These are phyloP conservation scores for Fusarium pseudoanthophilum DNA, from an alignment of 2,329 filamentous ascomycete genomes.

Conservation along the genomic window DNA sequence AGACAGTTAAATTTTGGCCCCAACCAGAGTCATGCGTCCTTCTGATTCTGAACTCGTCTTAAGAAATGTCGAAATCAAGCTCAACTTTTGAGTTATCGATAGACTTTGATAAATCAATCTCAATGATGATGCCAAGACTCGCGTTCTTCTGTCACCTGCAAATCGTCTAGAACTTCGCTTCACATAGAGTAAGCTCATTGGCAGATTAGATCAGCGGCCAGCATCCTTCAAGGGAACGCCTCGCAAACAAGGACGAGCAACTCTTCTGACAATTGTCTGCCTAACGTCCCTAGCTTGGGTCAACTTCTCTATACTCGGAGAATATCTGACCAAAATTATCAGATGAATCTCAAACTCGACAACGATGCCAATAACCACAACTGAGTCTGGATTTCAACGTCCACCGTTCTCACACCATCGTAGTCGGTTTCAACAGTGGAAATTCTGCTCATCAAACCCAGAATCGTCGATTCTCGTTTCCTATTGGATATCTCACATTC, in stretches of 20 bases:
- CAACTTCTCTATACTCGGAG: not conserved
- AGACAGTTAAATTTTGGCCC: conserved; percentile 13
- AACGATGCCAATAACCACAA: conserved; percentile 15
- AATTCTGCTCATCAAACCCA: conserved; percentile 4
- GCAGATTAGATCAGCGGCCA: conserved; percentile 1
- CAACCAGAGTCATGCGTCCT: not conserved
- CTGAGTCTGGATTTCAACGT: conserved; percentile 15
- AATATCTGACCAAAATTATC: not conserved
- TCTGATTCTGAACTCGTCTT: not conserved
- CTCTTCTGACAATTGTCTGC: not conserved
- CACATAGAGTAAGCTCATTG: not conserved
- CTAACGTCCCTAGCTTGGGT: too few relatives aligned
- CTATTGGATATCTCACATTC: conserved; percentile 27
- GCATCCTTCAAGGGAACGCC: not conserved
- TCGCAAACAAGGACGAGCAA: not conserved
- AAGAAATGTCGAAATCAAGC: not conserved
- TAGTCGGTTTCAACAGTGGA: conserved; percentile 5
- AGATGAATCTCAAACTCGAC: conserved; percentile 5
- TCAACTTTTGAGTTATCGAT: conserved; percentile 22
- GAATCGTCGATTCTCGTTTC: not conserved
- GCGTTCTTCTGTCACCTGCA: conserved; percentile 8
- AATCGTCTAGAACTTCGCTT: conserved; percentile 6
- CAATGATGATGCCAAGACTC: conserved; percentile 28
- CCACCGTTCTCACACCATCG: not conserved
- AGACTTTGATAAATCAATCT: conserved; percentile 6